Evolutionary conservation across 805 yeast genomes (phyloP), one percentile per base, ranked within the genome.

Genomic region (Candida sanyiensis): DNA sequence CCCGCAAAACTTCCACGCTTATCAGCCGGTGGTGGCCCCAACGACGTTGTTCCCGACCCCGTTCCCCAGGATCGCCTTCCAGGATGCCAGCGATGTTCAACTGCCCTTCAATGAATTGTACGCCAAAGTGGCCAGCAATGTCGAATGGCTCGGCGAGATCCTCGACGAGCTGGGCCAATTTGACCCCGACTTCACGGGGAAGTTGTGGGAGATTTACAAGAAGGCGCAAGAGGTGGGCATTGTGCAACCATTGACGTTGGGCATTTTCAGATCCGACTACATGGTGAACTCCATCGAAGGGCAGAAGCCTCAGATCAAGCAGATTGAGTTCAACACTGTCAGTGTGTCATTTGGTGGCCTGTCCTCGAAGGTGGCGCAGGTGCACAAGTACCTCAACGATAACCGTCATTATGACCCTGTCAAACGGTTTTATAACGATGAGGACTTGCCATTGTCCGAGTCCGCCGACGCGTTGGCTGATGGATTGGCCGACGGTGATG

Each of bases 331-430:
- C 66, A 93, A 93, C 62, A 89, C 98, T 1, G 86, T 93, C 3
- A 83, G 96, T 52, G 96, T 90, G 4, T 89, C 97, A 1, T 93
- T 93, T 65, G 96, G 95, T 16, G 97, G 95, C 0, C 67, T 93
- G 40, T 81, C 95, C 2, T 59, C 87, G 11, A 83, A 81, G 56
- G 90, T 86, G 19, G 83, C 93, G 16, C 67, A 75, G 48, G 64
- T 86, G 40, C 98, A 93, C 60, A 59, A 69, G 16, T 85, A 73
- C 50, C 61, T 83, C 52, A 82, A 83, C 55, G 54, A 61, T 4
- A 53, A 66, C 7, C 88, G 88, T 3, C 59, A 61, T n/a, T 84
- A 83, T 52, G 64, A 64, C 22, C 18, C 44, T 46, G 49, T 64
- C 16, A 58, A 60, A 18, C 58, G 59, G 16, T 67, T 63, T 44